phyloP scores from a whole-genome alignment of 441 rosid species.

The Rhodomyrtus psidioides region DNA sequence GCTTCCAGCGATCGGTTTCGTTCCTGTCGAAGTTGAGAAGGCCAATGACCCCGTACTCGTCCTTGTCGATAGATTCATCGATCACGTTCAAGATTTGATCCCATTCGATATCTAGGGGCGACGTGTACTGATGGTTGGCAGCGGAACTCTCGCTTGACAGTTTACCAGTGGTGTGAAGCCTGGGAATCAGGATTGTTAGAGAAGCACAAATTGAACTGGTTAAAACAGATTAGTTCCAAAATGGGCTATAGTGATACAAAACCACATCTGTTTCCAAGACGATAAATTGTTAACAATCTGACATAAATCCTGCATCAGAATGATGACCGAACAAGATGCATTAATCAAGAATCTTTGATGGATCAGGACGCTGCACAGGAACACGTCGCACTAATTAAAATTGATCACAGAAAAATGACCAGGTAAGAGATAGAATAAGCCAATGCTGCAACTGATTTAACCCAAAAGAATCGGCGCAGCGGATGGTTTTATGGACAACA shows the following conservation, averaged over 20 bases:
- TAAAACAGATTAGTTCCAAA: not conserved
- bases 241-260: not conserved
- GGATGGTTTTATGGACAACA: not conserved
- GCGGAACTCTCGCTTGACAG: constrained; percentile 32
- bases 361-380: not conserved
- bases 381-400: not conserved
- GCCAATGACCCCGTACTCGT: constrained; percentile 54
- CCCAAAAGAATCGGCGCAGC: not conserved
- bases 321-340: not conserved
- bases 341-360: not conserved
- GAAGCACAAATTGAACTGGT: not conserved
- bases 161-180: constrained; percentile 34
- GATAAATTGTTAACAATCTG: not conserved
- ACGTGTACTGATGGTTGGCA: constrained; percentile 40
- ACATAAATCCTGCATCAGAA: not conserved
- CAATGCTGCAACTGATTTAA: not conserved
- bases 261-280: not conserved
- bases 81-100: constrained; percentile 41
- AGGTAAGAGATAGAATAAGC: not conserved
- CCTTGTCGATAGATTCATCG: constrained; percentile 33
- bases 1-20: constrained; percentile 55
- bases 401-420: not conserved
- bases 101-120: constrained; percentile 48
- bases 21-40: constrained; percentile 54
- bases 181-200: constrained; percentile 8